Percentiles rank a stretch among this genome's conserved stretches.
These are phyloP conservation scores for Wickerhamiella domercqiae DNA, from an alignment of 805 yeast species.

Conservation along the genomic window DNA sequence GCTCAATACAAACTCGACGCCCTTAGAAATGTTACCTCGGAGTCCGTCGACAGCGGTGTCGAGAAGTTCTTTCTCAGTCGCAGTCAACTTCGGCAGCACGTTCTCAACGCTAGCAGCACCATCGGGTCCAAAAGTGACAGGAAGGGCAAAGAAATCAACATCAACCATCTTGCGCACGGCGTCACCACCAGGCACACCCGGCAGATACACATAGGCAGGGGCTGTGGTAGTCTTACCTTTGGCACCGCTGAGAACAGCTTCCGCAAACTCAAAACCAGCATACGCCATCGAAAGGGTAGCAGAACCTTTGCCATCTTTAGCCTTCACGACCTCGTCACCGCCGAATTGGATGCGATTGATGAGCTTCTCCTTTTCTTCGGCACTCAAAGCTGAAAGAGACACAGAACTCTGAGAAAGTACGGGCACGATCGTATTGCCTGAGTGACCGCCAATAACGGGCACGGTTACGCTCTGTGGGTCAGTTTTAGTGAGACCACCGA, in stretches of 20 bases:
- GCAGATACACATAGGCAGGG: slow-evolving; percentile 30
- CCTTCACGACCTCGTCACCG: slow-evolving; percentile 93
- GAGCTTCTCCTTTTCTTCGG: slow-evolving; percentile 35
- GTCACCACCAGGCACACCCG: slow-evolving; percentile 31
- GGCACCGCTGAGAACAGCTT: slow-evolving; percentile 32
- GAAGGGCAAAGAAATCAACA: slow-evolving; percentile 62
- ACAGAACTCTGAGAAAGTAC: slow-evolving; percentile 37
- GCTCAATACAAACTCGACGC: slow-evolving; percentile 50
- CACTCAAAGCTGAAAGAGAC: slow-evolving; percentile 25
- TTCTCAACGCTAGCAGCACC: slow-evolving; percentile 55
- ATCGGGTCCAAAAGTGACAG: slow-evolving; percentile 53
- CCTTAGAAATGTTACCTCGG: slow-evolving; percentile 84
- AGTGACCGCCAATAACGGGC: slow-evolving; percentile 86
- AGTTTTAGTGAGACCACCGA: slow-evolving; percentile 37
- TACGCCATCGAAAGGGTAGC: slow-evolving; percentile 94
- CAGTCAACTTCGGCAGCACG: slow-evolving; percentile 50
- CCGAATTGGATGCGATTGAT: slow-evolving; percentile 87
- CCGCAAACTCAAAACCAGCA: slow-evolving; percentile 75
- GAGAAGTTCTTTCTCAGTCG: slow-evolving; percentile 74
- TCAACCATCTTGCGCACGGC: slow-evolving; percentile 59
- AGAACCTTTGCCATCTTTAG: slow-evolving; percentile 87
- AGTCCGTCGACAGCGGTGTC: slow-evolving; percentile 75
- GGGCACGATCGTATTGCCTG: slow-evolving; percentile 90
- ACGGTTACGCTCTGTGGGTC: slow-evolving; percentile 37
- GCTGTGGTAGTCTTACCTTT: slow-evolving; percentile 31